Conservation (phyloP, 345 rosid species). For the Moringa oleifera region DNA sequence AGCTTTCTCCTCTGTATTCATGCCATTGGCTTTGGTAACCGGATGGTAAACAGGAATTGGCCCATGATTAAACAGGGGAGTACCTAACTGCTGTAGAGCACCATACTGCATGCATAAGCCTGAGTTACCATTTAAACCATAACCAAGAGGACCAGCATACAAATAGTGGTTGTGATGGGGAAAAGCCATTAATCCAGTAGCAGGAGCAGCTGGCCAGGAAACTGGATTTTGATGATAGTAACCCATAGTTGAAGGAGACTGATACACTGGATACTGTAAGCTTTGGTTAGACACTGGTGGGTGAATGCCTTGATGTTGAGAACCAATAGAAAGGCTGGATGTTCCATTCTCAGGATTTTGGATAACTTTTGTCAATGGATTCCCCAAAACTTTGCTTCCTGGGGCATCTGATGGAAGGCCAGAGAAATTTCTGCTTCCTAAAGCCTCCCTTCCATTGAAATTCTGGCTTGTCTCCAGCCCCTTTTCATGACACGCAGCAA, state of each 20-base stretch:
- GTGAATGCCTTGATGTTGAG: conserved; percentile 41
- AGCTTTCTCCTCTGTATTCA: conserved; percentile 34
- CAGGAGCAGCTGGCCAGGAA: conserved; percentile 68
- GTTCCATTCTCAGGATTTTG: conserved; percentile 36
- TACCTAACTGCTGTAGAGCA: conserved; percentile 40
- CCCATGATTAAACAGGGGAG: conserved; percentile 40
- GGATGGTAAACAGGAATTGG: conserved; percentile 54
- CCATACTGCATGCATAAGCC: conserved; percentile 65
- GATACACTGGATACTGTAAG: conserved; percentile 50
- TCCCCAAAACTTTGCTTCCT: conserved; percentile 29
- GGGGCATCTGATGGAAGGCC: conserved; percentile 28
- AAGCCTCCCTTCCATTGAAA: conserved; percentile 18
- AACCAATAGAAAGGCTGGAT: conserved; percentile 27
- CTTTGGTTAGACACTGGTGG: conserved; percentile 53
- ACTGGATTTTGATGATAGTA: conserved; percentile 80
- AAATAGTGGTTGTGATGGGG: conserved; percentile 57
- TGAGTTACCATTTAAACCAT: conserved; percentile 58
- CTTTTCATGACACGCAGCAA: conserved; percentile 35
- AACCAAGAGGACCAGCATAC: conserved; percentile 53
- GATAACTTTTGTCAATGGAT: conserved; percentile 24
- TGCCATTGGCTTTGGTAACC: conserved; percentile 36
- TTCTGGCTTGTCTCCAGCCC: conserved; percentile 13
- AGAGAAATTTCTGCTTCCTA: conserved; percentile 23
- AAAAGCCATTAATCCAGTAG: conserved; percentile 53
- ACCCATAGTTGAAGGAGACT: conserved; percentile 61